These are phyloP conservation scores for Rhodotorula sp. DNA, from an alignment of 1,284 basidiomycete genomes.

Conservation along the genomic window DNA sequence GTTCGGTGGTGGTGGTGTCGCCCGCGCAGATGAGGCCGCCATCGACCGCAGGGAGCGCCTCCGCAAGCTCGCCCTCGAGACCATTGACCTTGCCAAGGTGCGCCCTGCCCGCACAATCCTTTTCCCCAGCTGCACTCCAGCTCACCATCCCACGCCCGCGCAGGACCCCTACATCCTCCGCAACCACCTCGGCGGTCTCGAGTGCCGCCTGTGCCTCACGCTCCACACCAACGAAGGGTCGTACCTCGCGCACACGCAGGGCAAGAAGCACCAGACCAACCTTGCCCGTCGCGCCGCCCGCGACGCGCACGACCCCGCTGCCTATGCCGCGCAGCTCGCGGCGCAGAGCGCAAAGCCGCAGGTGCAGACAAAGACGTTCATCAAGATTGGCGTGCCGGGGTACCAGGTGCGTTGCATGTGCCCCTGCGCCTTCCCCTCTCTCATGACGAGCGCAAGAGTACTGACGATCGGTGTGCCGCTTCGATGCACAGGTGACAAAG, in stretches of 20 bases:
- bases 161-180: constrained; percentile 98
- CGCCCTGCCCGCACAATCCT: neutral
- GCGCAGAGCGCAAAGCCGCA: constrained; percentile 62
- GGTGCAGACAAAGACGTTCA: constrained; percentile 86
- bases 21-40: constrained; percentile 88
- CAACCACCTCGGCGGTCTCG: constrained; percentile 93
- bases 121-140: neutral
- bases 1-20: constrained; percentile 87
- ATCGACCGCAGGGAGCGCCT: constrained; percentile 93
- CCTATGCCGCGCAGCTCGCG: constrained; percentile 66
- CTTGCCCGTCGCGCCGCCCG: constrained; percentile 91
- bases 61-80: constrained; percentile 91
- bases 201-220: constrained; percentile 96
- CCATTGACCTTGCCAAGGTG: constrained; percentile 92
- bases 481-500: constrained; percentile 54
- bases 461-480: neutral
- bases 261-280: constrained; percentile 98
- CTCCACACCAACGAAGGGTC: constrained; percentile 99
- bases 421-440: no score
- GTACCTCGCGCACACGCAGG: constrained; percentile 98
- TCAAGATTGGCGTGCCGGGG: constrained; percentile 96
- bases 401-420: constrained; percentile 70
- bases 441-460: no score
- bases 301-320: constrained; percentile 69
- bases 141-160: neutral